Base-by-base conservation (phyloP, 345 rosid genomes). In the Clausena lansium region DNA sequence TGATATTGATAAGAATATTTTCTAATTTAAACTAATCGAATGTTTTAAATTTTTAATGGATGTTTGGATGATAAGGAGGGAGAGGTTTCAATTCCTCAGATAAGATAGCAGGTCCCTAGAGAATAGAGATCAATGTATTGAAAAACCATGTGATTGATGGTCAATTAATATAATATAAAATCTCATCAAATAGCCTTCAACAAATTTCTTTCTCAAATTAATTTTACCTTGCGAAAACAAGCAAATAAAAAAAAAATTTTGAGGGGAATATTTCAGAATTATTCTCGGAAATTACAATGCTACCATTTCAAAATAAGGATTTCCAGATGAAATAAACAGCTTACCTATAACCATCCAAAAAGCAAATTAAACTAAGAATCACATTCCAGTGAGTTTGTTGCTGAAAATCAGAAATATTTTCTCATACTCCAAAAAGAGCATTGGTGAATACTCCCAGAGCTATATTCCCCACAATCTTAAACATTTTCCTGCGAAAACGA, bases 401-500 rank as follows among this genome's bases (percentile, higher is more conserved):
- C 28, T 5, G 35, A 69, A 45, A 45, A 25, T 13, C 11, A 14
- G 36, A 45, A 27, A 6, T 45, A 45, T 45, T 41, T 41, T 45
- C n/a, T 45, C 60, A 68, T 50, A 70, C 0, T 66, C 84, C 84
- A 60, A 84, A 78, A 35, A 24, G 32, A 8, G 14, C 41, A 70
- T 60, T 80, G 52, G 77, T 33, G 54, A 72, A 54, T 14, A 75
- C 77, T 67, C 82, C 84, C 24, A 78, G 0, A 30, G 83, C 77
- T 75, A 83, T 71, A 61, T 30, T 75, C 7, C 76, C 54, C 36
- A 85, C 82, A 67, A 86, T 3, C 45, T 67, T 67, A 55, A 64
- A 62, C 41, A 74, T 62, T 39, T 1, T 74, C 11, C 28, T 28
- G 11, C 30, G 5, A 20, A 38, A 24, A 25, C 38, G 50, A 25